phyloP scores from a whole-genome alignment of 208 protist genomes.

The Acanthamoeba lenticulata region DNA sequence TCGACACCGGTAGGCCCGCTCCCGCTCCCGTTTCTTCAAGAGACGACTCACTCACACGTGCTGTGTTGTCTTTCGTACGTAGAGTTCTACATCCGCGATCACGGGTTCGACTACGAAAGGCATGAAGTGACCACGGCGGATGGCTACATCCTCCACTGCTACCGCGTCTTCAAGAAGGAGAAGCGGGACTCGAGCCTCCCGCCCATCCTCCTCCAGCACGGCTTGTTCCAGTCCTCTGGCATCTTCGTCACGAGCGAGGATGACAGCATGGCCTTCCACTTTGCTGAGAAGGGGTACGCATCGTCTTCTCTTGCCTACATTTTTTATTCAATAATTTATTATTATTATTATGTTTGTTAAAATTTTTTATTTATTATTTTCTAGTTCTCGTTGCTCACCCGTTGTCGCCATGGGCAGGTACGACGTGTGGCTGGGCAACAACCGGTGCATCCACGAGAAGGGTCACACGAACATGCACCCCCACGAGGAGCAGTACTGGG shows the following conservation, averaged over 20 bases:
- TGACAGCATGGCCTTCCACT: constrained; percentile 50
- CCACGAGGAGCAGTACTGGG: constrained; percentile 51
- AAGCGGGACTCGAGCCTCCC: background rate
- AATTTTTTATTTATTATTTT: too few species aligned
- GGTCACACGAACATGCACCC: background rate
- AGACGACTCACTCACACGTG: background rate
- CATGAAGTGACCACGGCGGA: constrained; percentile 59
- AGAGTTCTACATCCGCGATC: background rate
- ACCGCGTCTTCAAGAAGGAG: constrained; percentile 27
- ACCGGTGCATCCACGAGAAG: background rate
- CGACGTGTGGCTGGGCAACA: constrained; percentile 68
- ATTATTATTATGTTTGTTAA: background rate
- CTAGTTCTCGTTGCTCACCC: too few species aligned
- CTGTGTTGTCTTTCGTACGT: background rate
- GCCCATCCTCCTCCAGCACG: constrained; percentile 64
- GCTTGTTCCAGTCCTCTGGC: constrained; percentile 45
- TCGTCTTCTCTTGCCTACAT: background rate
- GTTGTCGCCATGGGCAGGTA: too few species aligned
- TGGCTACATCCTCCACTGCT: constrained; percentile 63
- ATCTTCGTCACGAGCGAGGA: constrained; percentile 62
- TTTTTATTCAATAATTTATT: background rate
- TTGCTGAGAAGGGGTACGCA: background rate
- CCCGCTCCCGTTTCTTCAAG: background rate
- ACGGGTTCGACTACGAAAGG: constrained; percentile 38
- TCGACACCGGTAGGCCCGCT: background rate